A percentile compares a stretch with the other conserved stretches of the same genome.
These are phyloP conservation scores for Colletotrichum plurivorum DNA, from an alignment of 2,329 filamentous ascomycete species.

Conservation along the genomic window DNA sequence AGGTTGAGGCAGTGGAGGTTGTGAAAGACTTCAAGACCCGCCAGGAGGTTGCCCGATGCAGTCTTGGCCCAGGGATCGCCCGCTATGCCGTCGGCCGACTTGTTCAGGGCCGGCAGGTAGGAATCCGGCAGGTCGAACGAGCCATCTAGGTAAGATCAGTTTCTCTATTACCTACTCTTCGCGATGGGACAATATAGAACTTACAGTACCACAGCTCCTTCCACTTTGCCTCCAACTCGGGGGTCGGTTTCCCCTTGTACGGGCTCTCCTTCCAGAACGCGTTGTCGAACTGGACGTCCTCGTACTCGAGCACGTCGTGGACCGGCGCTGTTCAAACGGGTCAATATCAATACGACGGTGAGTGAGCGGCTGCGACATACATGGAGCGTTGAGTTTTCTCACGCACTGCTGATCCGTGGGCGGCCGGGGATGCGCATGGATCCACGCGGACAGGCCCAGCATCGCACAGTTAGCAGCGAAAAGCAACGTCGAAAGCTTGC, in stretches of 20 bases:
- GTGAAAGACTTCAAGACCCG: conserved; percentile 70
- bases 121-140: conserved; percentile 26
- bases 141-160: background rate
- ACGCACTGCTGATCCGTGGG: conserved; percentile 20
- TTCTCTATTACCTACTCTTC: background rate
- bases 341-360: background rate
- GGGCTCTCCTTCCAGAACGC: conserved; percentile 30
- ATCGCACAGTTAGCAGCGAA: conserved; percentile 1
- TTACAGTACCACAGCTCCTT: conserved; percentile 30
- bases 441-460: conserved; percentile 8
- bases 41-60: conserved; percentile 18
- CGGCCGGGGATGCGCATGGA: conserved; percentile 7
- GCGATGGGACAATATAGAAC: background rate
- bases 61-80: conserved; percentile 27
- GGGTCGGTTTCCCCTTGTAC: conserved; percentile 31
- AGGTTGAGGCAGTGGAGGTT: conserved; percentile 67
- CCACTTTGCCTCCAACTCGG: conserved; percentile 23
- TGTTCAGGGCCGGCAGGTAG: conserved; percentile 16
- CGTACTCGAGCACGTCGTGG: conserved; percentile 20
- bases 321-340: background rate
- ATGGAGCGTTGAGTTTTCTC: conserved; percentile 7
- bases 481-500: background rate
- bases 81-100: conserved; percentile 7
- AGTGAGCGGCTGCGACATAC: background rate
- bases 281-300: conserved; percentile 30